These are phyloP conservation scores for Chamaecrista fasciculata DNA, from an alignment of 306 rosid genomes.

Conservation along the genomic window DNA sequence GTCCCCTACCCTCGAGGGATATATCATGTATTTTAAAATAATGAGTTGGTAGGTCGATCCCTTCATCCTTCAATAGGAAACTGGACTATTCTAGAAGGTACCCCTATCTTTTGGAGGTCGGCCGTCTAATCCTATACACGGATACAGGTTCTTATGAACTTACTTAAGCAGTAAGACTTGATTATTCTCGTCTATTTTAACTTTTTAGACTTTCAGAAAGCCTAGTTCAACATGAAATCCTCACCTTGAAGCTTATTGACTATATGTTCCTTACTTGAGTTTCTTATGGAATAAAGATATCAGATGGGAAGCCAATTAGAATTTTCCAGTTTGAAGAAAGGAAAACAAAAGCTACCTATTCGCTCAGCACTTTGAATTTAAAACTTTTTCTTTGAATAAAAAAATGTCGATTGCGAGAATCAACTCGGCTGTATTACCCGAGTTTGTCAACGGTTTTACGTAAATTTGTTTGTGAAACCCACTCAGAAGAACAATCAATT, in stretches of 20 bases:
- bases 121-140: neutral
- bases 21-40: neutral
- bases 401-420: neutral
- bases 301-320: neutral
- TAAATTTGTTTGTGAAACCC: conserved; percentile 21
- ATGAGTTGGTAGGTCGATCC: neutral
- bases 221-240: neutral
- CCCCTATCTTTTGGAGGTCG: conserved; percentile 7
- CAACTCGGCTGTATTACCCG: neutral
- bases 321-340: neutral
- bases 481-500: conserved; percentile 10
- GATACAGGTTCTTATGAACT: neutral
- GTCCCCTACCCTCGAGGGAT: neutral
- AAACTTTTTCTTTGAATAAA: conserved; percentile 23
- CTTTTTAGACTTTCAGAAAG: neutral
- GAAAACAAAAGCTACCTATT: neutral
- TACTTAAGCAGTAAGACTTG: neutral
- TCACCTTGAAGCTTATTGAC: neutral
- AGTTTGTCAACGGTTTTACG: conserved; percentile 23
- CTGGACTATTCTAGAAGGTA: conserved; percentile 5
- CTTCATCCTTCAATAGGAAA: neutral
- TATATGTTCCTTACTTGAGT: neutral
- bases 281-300: neutral
- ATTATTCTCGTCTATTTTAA: neutral
- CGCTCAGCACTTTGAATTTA: neutral